Conservation (phyloP, 257 asterid genomes). For the Solanum gandarillasii region DNA sequence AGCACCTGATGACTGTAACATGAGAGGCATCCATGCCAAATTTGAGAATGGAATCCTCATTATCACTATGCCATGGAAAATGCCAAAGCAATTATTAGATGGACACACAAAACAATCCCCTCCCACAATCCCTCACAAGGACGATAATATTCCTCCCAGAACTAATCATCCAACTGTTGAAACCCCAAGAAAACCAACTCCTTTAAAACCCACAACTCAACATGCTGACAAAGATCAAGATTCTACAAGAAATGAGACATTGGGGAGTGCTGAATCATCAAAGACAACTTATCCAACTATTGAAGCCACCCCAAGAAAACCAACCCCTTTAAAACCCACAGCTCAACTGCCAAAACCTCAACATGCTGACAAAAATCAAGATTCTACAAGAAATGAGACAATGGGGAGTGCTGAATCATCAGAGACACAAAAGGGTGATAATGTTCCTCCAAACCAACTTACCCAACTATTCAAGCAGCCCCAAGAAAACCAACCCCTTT, state of each 20-base stretch:
- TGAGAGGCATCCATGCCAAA: slow-evolving; percentile 46
- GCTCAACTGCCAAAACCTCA: background rate
- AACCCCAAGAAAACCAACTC: background rate
- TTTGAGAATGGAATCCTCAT: slow-evolving; percentile 48
- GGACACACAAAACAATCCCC: background rate
- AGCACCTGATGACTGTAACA: slow-evolving; percentile 40
- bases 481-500: background rate
- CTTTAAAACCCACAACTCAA: background rate
- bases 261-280: background rate
- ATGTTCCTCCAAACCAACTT: slow-evolving; percentile 6
- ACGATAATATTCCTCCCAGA: slow-evolving; percentile 7
- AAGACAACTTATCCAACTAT: background rate
- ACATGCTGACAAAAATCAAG: background rate
- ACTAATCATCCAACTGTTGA: background rate
- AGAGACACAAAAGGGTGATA: background rate
- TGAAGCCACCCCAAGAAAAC: background rate
- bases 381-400: background rate
- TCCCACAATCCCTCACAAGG: background rate
- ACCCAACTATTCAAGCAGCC: background rate
- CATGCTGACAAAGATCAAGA: background rate
- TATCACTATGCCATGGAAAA: slow-evolving; percentile 32
- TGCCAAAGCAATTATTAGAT: background rate
- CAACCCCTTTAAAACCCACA: background rate
- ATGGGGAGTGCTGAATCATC: background rate
- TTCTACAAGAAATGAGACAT: background rate